Conservation (phyloP, 352 stramenopile species). For the Globisporangium paddicum region DNA sequence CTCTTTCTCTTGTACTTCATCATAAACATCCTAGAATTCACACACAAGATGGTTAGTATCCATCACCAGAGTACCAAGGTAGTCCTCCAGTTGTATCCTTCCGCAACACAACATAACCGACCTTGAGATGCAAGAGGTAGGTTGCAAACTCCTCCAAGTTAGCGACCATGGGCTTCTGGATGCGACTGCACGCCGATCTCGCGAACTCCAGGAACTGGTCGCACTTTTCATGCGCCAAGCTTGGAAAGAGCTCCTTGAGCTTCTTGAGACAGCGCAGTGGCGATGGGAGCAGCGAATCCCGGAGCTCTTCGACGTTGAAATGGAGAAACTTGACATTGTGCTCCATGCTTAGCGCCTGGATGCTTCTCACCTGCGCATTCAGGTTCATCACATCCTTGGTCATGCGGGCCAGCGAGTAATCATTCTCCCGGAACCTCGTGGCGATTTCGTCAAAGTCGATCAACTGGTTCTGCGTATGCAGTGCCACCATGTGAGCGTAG, state of each 20-base stretch:
- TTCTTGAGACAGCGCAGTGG: constrained; percentile 32
- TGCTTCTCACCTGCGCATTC: constrained; percentile 21
- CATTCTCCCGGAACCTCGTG: constrained; percentile 28
- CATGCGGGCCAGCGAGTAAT: constrained; percentile 45
- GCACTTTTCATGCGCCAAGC: constrained; percentile 39
- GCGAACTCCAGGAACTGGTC: constrained; percentile 42
- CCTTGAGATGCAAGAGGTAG: constrained; percentile 53
- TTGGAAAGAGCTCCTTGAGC: constrained; percentile 34
- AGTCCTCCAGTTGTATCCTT: too few relatives aligned
- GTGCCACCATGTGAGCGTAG: constrained; percentile 29
- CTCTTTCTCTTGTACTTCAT: constrained; percentile 42
- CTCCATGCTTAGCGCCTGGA: constrained; percentile 16
- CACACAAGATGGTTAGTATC: neutral
- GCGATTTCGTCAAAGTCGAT: constrained; percentile 46
- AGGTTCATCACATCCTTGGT: constrained; percentile 30
- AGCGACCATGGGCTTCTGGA: constrained; percentile 34
- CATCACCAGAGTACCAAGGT: neutral
- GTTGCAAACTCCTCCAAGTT: constrained; percentile 36
- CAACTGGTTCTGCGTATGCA: constrained; percentile 36
- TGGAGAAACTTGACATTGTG: constrained; percentile 37
- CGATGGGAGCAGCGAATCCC: constrained; percentile 33
- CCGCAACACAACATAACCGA: constrained; percentile 10
- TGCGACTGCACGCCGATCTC: constrained; percentile 26
- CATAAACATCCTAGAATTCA: constrained; percentile 32
- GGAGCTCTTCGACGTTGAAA: constrained; percentile 35